phyloP scores from a whole-genome alignment of 345 rosid genomes.

The Eucalyptus microcorys region DNA sequence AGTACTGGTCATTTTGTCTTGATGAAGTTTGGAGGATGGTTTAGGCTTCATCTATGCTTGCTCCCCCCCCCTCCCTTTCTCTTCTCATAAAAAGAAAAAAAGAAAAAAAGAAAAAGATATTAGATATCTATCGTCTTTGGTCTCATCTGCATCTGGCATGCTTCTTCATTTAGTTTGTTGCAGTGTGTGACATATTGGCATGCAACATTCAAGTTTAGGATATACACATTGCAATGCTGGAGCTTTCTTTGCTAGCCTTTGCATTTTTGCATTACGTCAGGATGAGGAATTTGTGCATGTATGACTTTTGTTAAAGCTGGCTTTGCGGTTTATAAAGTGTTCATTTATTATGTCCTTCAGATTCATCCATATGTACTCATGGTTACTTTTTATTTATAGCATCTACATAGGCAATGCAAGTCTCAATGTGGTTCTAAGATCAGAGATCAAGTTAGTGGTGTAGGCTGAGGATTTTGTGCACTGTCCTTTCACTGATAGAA shows the following conservation, averaged over 20 bases:
- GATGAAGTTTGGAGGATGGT: background rate
- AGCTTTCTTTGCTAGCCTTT: background rate
- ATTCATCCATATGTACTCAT: background rate
- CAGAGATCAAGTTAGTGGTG: background rate
- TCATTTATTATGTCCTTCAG: background rate
- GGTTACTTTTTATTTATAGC: background rate
- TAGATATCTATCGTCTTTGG: background rate
- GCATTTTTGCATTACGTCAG: background rate
- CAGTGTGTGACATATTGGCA: background rate
- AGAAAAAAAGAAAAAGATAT: background rate
- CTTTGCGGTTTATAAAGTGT: background rate
- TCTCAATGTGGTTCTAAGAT: background rate
- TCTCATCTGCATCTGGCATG: background rate
- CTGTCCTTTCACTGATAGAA: background rate
- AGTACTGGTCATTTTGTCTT: background rate
- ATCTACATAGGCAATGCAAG: background rate
- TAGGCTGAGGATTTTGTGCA: background rate
- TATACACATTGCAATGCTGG: background rate
- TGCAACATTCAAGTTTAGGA: background rate
- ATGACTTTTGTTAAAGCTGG: background rate
- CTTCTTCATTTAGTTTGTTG: background rate
- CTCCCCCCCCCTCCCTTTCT: background rate
- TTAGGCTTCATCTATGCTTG: background rate
- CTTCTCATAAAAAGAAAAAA: too few relatives aligned
- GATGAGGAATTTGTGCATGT: background rate